A percentile compares a stretch with the other conserved stretches of the same genome.
Evolutionary conservation across 768 basidiomycete species (phyloP).

Genomic region (Mycena rosella): DNA sequence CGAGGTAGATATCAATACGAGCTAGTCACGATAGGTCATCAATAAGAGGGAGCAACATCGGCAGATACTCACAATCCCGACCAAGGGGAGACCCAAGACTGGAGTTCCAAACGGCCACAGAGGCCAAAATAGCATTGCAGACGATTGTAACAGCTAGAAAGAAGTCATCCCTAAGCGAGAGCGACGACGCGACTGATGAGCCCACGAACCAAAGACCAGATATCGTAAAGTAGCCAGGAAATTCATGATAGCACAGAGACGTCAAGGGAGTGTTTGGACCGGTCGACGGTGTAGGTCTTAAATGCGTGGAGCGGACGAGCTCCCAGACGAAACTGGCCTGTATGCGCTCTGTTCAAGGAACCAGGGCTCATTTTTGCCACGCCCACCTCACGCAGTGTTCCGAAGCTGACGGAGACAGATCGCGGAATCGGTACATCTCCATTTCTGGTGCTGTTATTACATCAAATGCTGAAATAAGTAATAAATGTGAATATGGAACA

Average conservation of each 20-base stretch:
- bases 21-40: conserved; percentile 41
- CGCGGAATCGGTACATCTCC: conserved; percentile 10
- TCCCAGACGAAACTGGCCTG: conserved; percentile 27
- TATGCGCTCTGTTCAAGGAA: conserved; percentile 25
- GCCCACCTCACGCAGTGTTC: conserved; percentile 19
- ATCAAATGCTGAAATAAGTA: conserved; percentile 25
- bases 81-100: conserved; percentile 57
- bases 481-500: conserved; percentile 16
- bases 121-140: conserved; percentile 75
- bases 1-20: conserved; percentile 70
- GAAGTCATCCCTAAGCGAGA: conserved; percentile 15
- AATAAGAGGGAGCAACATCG: not conserved
- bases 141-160: conserved; percentile 68
- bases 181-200: not conserved
- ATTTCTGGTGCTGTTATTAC: conserved; percentile 10
- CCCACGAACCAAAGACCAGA: conserved; percentile 70
- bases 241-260: conserved; percentile 52
- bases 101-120: conserved; percentile 78
- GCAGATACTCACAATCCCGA: conserved; percentile 55
- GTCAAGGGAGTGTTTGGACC: conserved; percentile 43
- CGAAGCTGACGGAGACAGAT: conserved; percentile 19
- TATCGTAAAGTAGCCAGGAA: conserved; percentile 67
- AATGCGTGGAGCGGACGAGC: conserved; percentile 27
- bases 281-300: conserved; percentile 45
- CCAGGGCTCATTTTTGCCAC: conserved; percentile 26